These are phyloP conservation scores for Xylogone sp. DNA, from an alignment of 2,329 filamentous ascomycete species.

Conservation along the genomic window DNA sequence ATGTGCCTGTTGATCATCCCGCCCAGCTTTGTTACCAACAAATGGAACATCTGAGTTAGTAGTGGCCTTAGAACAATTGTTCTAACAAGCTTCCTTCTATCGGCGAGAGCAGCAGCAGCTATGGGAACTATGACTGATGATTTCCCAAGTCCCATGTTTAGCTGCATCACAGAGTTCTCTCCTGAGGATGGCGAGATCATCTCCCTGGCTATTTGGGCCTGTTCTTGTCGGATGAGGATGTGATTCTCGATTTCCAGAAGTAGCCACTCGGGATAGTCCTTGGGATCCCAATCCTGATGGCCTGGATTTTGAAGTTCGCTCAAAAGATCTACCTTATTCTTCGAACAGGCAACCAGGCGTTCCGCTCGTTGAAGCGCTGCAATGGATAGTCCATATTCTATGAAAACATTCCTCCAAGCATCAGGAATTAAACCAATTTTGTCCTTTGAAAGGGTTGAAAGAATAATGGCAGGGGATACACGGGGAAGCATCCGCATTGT, in stretches of 20 bases:
- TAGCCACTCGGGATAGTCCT: conserved; percentile 53
- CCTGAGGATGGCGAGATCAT: conserved; percentile 45
- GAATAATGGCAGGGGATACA: conserved; percentile 33
- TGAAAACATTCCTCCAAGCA: conserved; percentile 33
- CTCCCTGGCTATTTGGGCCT: conserved; percentile 51
- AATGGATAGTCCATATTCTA: conserved; percentile 37
- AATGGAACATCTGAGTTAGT: conserved; percentile 55
- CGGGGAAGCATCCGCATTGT: conserved; percentile 13
- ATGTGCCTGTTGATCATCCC: conserved; percentile 52
- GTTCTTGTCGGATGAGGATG: conserved; percentile 56
- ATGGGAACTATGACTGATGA: conserved; percentile 67
- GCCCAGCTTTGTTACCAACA: conserved; percentile 50
- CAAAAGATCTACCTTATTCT: conserved; percentile 29
- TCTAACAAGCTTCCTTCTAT: conserved; percentile 47
- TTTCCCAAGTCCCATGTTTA: conserved; percentile 73
- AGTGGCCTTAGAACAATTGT: conserved; percentile 60
- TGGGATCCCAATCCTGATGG: conserved; percentile 51
- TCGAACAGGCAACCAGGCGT: conserved; percentile 30
- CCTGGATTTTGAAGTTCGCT: conserved; percentile 46
- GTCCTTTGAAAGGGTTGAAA: conserved; percentile 18
- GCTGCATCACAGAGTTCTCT: conserved; percentile 54
- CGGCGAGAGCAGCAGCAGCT: conserved; percentile 48
- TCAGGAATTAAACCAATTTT: conserved; percentile 14
- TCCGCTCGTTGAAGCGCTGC: conserved; percentile 35
- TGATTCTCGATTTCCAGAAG: conserved; percentile 62